Conservation (phyloP, 2,329 filamentous ascomycete genomes). For the Penicillium sp. region DNA sequence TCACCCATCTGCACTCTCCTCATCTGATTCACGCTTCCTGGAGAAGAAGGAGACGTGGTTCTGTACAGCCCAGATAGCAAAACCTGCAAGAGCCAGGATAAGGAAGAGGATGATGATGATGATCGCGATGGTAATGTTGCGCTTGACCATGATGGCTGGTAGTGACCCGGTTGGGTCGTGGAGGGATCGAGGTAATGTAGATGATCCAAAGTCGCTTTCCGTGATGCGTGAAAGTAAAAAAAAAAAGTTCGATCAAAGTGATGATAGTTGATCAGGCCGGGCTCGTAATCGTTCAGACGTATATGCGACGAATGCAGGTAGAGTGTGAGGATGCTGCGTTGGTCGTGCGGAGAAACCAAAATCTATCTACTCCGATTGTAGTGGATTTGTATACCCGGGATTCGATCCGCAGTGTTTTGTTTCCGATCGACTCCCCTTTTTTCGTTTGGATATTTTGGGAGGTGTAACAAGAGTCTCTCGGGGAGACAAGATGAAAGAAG, state of each 20-base stretch:
- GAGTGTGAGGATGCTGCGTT: neutral
- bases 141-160: slow-evolving; percentile 43
- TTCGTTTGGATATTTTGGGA: neutral
- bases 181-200: neutral
- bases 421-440: neutral
- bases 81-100: slow-evolving; percentile 48
- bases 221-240: too few relatives aligned
- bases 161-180: slow-evolving; percentile 4
- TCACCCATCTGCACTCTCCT: slow-evolving; percentile 34
- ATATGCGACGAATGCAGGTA: neutral
- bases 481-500: neutral
- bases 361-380: neutral
- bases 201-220: too few relatives aligned
- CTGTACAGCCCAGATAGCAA: slow-evolving; percentile 40
- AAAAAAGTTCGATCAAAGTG: neutral
- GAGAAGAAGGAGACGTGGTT: slow-evolving; percentile 38
- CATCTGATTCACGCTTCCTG: slow-evolving; percentile 34
- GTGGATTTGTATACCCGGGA: too few relatives aligned
- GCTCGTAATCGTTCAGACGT: neutral
- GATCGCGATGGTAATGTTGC: slow-evolving; percentile 54
- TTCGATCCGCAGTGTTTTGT: neutral
- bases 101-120: slow-evolving; percentile 56
- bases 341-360: neutral
- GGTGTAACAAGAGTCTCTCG: neutral
- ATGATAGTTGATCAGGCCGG: neutral